Evolutionary conservation across 306 rosid species (phyloP).

Genomic region (Prunus campanulata): DNA sequence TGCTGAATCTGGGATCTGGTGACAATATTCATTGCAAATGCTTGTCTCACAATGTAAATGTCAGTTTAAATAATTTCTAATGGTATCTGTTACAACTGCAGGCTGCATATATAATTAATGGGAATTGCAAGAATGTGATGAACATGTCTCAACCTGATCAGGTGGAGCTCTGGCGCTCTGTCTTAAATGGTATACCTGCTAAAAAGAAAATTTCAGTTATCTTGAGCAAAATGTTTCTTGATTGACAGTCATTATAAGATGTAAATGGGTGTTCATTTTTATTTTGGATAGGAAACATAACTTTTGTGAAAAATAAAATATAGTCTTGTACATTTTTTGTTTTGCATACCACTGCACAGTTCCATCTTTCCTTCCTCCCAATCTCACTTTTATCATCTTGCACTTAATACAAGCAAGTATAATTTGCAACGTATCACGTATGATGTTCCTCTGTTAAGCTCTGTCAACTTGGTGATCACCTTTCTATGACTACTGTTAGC

Average conservation of each 20-base stretch:
- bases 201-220: not conserved
- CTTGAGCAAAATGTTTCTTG: not conserved
- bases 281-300: not conserved
- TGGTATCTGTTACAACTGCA: constrained; percentile 31
- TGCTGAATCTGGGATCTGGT: not conserved
- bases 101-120: constrained; percentile 87
- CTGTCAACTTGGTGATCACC: not conserved
- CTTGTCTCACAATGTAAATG: not conserved
- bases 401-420: not conserved
- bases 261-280: not conserved
- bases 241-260: not conserved
- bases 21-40: not conserved
- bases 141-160: constrained; percentile 97
- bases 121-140: constrained; percentile 94
- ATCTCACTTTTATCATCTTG: no score
- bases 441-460: not conserved
- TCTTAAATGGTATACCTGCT: constrained; percentile 58
- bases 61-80: not conserved
- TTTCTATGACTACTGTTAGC: not conserved
- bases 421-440: not conserved
- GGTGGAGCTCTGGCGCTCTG: constrained; percentile 89
- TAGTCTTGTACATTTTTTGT: not conserved
- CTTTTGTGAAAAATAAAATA: no score
- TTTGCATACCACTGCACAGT: not conserved
- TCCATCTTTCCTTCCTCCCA: not conserved